These are phyloP conservation scores for Paecilomyces sp. DNA, from an alignment of 2,329 filamentous ascomycete genomes.

Conservation along the genomic window DNA sequence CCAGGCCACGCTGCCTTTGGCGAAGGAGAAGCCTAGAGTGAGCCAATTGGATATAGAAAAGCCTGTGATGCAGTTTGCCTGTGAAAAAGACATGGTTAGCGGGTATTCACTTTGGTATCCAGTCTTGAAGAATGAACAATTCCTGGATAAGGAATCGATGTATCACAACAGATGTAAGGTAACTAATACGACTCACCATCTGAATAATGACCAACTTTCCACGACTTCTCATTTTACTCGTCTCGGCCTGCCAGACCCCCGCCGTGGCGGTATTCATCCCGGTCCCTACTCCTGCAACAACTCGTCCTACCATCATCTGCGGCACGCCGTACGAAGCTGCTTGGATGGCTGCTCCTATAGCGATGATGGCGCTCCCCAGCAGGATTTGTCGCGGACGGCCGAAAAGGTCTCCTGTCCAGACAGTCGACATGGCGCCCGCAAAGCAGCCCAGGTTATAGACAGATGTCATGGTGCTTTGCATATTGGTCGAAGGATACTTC, in stretches of 20 bases:
- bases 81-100: not conserved
- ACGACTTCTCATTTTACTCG: slow-evolving; percentile 34
- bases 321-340: slow-evolving; percentile 33
- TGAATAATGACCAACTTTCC: slow-evolving; percentile 28
- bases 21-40: slow-evolving; percentile 36
- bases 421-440: slow-evolving; percentile 35
- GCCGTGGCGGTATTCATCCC: slow-evolving; percentile 45
- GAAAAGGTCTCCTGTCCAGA: slow-evolving; percentile 29
- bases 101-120: not conserved
- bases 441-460: slow-evolving; percentile 38
- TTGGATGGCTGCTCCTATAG: slow-evolving; percentile 39
- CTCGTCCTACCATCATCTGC: slow-evolving; percentile 39
- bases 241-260: slow-evolving; percentile 38
- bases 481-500: not conserved
- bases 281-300: slow-evolving; percentile 41
- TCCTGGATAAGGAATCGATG: not conserved
- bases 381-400: slow-evolving; percentile 20
- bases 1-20: slow-evolving; percentile 24
- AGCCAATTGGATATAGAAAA: slow-evolving; percentile 40
- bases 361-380: slow-evolving; percentile 34
- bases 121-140: not conserved
- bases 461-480: not conserved
- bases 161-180: not conserved
- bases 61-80: slow-evolving; percentile 27
- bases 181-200: slow-evolving; percentile 12